Conservation (phyloP, 257 asterid species). For the Prunella vulgaris region DNA sequence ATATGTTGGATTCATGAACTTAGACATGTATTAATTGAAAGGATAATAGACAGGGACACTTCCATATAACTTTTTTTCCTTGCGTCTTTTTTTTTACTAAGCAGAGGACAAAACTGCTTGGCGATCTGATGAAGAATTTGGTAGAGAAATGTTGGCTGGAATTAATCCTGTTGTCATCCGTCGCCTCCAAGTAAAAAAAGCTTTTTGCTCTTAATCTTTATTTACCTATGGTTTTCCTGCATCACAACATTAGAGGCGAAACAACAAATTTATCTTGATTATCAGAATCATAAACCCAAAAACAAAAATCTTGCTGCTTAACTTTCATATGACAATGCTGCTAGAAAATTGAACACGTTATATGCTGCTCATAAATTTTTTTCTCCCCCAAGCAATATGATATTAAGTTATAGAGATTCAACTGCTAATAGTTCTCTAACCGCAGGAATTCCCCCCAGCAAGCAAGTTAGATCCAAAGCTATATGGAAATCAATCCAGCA, state of each 20-base stretch:
- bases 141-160: constrained; percentile 80
- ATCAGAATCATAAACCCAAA: constrained; percentile 1
- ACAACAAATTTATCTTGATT: too few relatives aligned
- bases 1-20: not conserved
- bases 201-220: not conserved
- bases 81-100: constrained; percentile 2
- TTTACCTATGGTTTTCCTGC: not conserved
- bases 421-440: not conserved
- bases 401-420: not conserved
- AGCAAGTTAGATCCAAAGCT: constrained; percentile 52
- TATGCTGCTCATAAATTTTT: not conserved
- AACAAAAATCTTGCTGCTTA: not conserved
- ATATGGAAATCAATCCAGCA: constrained; percentile 60
- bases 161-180: constrained; percentile 59
- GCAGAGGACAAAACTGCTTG: constrained; percentile 63
- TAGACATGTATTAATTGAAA: not conserved
- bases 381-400: not conserved
- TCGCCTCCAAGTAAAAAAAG: constrained; percentile 53
- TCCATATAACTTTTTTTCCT: not conserved
- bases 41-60: not conserved
- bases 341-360: not conserved
- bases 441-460: constrained; percentile 69
- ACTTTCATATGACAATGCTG: constrained; percentile 1
- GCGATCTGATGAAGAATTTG: constrained; percentile 78
- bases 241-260: too few relatives aligned